Conservation (phyloP, 805 yeast species). For the Priceomyces melissophilus region DNA sequence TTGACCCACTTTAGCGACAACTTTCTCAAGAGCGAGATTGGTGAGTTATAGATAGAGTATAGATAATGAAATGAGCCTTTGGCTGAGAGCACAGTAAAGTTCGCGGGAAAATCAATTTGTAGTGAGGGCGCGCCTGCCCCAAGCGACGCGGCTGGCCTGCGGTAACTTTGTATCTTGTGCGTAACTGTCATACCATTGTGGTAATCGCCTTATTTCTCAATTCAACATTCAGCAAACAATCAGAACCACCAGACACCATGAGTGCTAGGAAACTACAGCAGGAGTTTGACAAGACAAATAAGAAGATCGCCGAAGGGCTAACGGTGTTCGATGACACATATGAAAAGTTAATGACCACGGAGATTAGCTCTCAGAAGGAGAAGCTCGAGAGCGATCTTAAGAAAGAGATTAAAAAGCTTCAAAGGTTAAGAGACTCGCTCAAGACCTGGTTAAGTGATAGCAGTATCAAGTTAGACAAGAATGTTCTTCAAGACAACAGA, state of each 20-base stretch:
- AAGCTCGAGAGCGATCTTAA: conserved; percentile 89
- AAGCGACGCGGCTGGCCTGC: too few relatives aligned
- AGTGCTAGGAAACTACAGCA: conserved; percentile 46
- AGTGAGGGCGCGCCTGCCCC: too few relatives aligned
- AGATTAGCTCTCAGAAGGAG: conserved; percentile 85
- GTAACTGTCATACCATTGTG: too few relatives aligned
- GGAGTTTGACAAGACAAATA: conserved; percentile 92
- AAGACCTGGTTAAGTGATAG: conserved; percentile 91
- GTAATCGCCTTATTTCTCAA: too few relatives aligned
- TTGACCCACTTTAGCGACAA: conserved; percentile 70
- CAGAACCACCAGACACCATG: conserved; percentile 21
- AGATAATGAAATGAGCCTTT: too few relatives aligned
- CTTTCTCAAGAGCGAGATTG: conserved; percentile 54
- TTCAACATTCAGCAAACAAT: too few relatives aligned
- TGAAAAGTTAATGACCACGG: conserved; percentile 78
- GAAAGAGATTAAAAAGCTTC: conserved; percentile 91
- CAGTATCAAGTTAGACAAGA: conserved; percentile 74
- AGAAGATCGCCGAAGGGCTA: conserved; percentile 86
- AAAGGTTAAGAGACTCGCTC: conserved; percentile 90
- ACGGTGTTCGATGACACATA: conserved; percentile 80
- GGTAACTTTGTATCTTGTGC: too few relatives aligned
- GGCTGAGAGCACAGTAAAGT: too few relatives aligned
- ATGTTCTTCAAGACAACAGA: conserved; percentile 53
- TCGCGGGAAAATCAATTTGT: too few relatives aligned
- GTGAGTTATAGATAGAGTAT: conserved; percentile 8